Evolutionary conservation across 805 yeast genomes (phyloP).

Genomic region (Millerago galiae): DNA sequence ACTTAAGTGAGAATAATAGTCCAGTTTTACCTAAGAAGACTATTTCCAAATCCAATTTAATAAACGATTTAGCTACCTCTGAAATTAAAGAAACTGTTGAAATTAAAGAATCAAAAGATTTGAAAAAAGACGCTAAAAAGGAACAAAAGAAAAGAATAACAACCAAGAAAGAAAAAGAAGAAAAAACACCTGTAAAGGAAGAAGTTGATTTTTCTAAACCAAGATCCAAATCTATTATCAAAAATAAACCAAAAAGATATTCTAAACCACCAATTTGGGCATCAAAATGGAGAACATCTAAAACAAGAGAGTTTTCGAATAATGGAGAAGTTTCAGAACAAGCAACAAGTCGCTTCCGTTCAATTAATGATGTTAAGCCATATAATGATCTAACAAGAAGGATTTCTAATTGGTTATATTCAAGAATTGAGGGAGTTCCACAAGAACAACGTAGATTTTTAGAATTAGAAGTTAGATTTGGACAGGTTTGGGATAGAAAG

Average conservation of each 20-base stretch:
- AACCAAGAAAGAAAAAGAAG: slow-evolving; percentile 11
- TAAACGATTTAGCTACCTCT: slow-evolving; percentile 11
- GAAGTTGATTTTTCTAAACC: background rate
- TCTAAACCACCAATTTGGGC: slow-evolving; percentile 79
- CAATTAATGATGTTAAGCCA: slow-evolving; percentile 71
- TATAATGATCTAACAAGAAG: slow-evolving; percentile 76
- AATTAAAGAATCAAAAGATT: background rate
- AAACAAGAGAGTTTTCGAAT: slow-evolving; percentile 1
- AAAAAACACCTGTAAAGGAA: background rate
- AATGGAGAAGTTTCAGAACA: background rate
- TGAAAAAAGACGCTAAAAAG: background rate
- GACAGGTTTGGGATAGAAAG: slow-evolving; percentile 58
- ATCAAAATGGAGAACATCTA: slow-evolving; percentile 44
- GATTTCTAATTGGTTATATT: slow-evolving; percentile 85
- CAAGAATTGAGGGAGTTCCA: slow-evolving; percentile 62
- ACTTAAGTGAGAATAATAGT: slow-evolving; percentile 20
- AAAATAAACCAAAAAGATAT: slow-evolving; percentile 56
- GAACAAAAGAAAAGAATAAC: background rate
- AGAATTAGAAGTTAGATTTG: slow-evolving; percentile 73
- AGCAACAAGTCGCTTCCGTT: slow-evolving; percentile 3
- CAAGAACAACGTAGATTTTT: slow-evolving; percentile 46
- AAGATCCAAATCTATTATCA: slow-evolving; percentile 5
- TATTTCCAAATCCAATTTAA: slow-evolving; percentile 10
- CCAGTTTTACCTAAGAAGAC: slow-evolving; percentile 20
- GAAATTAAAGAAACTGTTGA: slow-evolving; percentile 3